Conservation (phyloP, 2,329 filamentous ascomycete genomes). For the Xylaria sp. region DNA sequence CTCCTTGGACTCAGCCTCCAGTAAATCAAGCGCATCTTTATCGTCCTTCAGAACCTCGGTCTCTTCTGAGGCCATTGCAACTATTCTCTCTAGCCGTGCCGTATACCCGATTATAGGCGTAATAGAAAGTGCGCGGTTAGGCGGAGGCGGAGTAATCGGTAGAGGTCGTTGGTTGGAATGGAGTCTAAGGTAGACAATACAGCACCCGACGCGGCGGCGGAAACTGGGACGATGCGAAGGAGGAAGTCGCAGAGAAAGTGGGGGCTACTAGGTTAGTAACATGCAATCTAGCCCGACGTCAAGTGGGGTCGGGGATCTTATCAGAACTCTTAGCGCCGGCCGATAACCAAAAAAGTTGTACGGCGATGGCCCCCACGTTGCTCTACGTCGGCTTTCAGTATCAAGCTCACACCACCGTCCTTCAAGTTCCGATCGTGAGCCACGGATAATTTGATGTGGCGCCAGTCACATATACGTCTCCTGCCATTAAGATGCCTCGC, state of each 20-base stretch:
- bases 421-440: neutral
- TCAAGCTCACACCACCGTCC: neutral
- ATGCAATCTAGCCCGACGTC: neutral
- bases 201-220: neutral
- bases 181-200: neutral
- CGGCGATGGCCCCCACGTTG: slow-evolving; percentile 6
- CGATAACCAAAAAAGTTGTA: slow-evolving; percentile 39
- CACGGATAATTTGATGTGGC: neutral
- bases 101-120: neutral
- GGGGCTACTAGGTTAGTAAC: too few relatives aligned
- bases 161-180: slow-evolving; percentile 5
- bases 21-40: slow-evolving; percentile 79
- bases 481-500: slow-evolving; percentile 69
- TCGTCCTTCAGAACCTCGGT: slow-evolving; percentile 55
- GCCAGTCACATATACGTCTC: neutral
- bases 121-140: neutral
- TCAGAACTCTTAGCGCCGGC: slow-evolving; percentile 22
- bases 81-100: neutral
- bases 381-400: slow-evolving; percentile 1
- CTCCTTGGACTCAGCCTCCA: slow-evolving; percentile 87
- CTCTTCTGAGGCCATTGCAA: slow-evolving; percentile 57
- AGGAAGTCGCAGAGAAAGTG: slow-evolving; percentile 11
- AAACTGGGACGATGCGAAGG: slow-evolving; percentile 16
- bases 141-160: neutral
- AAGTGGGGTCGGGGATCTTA: slow-evolving; percentile 36